These are phyloP conservation scores for Pseudogymnoascus sp. DNA, from an alignment of 2,329 filamentous ascomycete species.

Conservation along the genomic window DNA sequence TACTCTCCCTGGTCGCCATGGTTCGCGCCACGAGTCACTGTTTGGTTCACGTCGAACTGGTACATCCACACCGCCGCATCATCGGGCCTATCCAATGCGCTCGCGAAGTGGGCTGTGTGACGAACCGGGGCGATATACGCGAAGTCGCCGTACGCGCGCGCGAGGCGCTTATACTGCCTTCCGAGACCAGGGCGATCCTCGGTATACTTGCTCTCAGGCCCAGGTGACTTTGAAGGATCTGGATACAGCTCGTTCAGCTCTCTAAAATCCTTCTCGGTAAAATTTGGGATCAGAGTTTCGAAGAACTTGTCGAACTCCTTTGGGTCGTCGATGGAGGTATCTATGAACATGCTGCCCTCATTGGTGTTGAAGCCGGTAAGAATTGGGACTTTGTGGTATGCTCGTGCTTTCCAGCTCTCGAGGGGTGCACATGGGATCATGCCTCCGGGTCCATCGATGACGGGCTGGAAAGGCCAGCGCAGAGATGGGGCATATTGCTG, in stretches of 20 bases:
- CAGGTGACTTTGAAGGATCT: constrained; percentile 36
- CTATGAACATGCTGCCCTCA: constrained; percentile 59
- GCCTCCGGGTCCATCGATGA: constrained; percentile 48
- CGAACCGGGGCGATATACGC: constrained; percentile 57
- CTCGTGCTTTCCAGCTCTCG: constrained; percentile 45
- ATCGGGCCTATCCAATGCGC: constrained; percentile 12
- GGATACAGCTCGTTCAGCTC: constrained; percentile 54
- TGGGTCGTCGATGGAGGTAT: constrained; percentile 37
- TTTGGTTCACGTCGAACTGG: constrained; percentile 45
- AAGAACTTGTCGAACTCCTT: constrained; percentile 54
- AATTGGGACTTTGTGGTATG: constrained; percentile 50
- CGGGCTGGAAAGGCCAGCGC: constrained; percentile 60
- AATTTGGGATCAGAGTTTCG: constrained; percentile 47
- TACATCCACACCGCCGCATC: constrained; percentile 44
- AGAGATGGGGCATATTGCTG: constrained; percentile 35
- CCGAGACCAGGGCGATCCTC: constrained; percentile 36
- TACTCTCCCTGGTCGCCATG: constrained; percentile 38
- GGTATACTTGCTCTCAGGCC: constrained; percentile 34
- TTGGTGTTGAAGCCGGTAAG: constrained; percentile 64
- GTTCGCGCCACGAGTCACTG: constrained; percentile 28
- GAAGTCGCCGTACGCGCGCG: constrained; percentile 55
- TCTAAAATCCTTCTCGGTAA: constrained; percentile 44
- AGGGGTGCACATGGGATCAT: constrained; percentile 51
- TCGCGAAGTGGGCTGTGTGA: constrained; percentile 44
- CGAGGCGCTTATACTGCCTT: constrained; percentile 47